Conservation (phyloP, 805 yeast genomes). For the Lachancea thermotolerans region DNA sequence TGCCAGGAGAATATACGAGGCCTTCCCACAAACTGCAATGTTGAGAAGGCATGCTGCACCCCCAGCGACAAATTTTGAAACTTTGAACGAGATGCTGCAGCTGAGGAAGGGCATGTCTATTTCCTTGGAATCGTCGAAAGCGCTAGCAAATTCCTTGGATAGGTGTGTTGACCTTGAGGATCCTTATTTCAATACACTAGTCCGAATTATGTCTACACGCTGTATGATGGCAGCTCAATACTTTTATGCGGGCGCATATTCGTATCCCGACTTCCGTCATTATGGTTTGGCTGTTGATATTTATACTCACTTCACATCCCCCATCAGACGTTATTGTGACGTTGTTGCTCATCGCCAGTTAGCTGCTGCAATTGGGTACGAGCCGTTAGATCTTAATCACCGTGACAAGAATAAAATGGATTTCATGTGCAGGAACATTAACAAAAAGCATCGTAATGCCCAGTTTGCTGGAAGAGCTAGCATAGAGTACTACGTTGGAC, state of each 20-base stretch:
- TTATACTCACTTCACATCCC: conserved; percentile 97
- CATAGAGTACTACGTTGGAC: conserved; percentile 96
- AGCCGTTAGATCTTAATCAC: conserved; percentile 70
- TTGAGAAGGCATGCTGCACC: conserved; percentile 97
- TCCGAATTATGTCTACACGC: conserved; percentile 95
- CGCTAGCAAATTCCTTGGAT: conserved; percentile 90
- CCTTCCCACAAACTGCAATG: conserved; percentile 98
- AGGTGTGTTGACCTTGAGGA: conserved; percentile 77
- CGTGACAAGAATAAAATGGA: conserved; percentile 90
- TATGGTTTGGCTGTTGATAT: conserved; percentile 97
- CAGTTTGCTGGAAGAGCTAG: conserved; percentile 99
- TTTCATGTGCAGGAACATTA: conserved; percentile 77
- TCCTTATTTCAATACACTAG: conserved; percentile 84
- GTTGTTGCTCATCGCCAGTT: conserved; percentile 95
- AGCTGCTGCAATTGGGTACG: conserved; percentile 97
- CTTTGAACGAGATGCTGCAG: conserved; percentile 79
- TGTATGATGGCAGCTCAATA: conserved; percentile 99
- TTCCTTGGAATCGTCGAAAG: conserved; percentile 77
- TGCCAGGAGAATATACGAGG: conserved; percentile 84
- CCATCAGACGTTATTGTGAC: conserved; percentile 96
- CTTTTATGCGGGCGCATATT: conserved; percentile 83
- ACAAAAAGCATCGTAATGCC: conserved; percentile 92
- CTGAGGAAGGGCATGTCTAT: conserved; percentile 70
- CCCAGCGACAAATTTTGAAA: conserved; percentile 87
- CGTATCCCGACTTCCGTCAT: conserved; percentile 89